Evolutionary conservation across 169 alveolate genomes (phyloP), one percentile per base, ranked within the genome.

Genomic region (Theileria luwenshuni): DNA sequence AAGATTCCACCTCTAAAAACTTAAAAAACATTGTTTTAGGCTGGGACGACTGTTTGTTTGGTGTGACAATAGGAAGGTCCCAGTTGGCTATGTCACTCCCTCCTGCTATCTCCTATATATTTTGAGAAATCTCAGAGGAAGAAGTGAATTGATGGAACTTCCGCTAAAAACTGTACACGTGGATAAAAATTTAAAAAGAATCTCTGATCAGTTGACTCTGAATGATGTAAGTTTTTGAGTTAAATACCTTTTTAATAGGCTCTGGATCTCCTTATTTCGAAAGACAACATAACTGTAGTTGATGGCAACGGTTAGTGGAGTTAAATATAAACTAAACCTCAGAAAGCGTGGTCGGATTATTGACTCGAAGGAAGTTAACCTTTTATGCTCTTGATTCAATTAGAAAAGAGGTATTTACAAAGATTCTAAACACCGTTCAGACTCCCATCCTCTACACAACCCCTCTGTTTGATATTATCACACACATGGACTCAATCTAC

Each of bases 31-130:
- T 3, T 59, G 68, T 59, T 56, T 32, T 67, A 67, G 75, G 72
- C 17, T 32, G 25, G 21, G 19, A 35, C 69, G 86, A n/a, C 23
- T 71, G 28, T 70, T 71, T 30, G 83, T 71, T 7, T 79, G 86
- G 86, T 79, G 83, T 19, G 17, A 13, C 21, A 61, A 60, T 17
- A 62, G 71, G 23, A 62, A 64, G 27, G 83, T 59, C 7, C 86
- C 86, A 3, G 62, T 79, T 33, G 86, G 86, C 21, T 70, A 12
- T 38, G 41, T 79, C 68, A 79, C 86, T 21, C 41, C 76, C 19
- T 12, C 68, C 52, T 79, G 86, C 23, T 79, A 52, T 51, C 52
- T 79, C 45, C 42, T 27, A 13, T 79, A 71, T 65, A 70, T 79
- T n/a, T 30, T 68, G 5, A 79, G 71, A 52, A 68, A 79, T 33